phyloP scores from a whole-genome alignment of 495 filamentous ascomycete species.

The Penicillium argentinense region DNA sequence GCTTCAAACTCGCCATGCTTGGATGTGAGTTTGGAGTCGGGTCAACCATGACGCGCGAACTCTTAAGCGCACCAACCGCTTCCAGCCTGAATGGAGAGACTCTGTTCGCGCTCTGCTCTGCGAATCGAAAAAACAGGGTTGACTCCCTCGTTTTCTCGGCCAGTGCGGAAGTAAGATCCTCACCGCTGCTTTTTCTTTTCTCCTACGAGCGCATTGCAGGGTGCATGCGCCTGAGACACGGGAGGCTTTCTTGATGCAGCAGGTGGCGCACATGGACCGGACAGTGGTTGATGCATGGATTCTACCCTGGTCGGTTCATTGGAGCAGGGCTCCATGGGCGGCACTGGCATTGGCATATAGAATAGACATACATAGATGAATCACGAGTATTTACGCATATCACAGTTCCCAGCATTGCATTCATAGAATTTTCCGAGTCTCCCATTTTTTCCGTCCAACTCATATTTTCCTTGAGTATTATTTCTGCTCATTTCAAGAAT shows the following conservation, averaged over 20 bases:
- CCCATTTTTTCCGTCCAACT: not conserved
- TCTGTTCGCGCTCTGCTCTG: not conserved
- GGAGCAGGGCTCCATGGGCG: not conserved
- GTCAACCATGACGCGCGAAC: constrained; percentile 4
- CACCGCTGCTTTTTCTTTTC: constrained; percentile 19
- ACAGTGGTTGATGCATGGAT: not conserved
- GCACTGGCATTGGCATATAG: constrained; percentile 1
- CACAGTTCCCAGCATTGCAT: not conserved
- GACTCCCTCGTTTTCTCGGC: too few species aligned
- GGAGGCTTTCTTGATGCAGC: not conserved
- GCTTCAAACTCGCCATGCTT: too few species aligned
- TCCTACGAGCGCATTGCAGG: constrained; percentile 6
- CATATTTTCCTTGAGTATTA: not conserved
- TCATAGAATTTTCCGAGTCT: not conserved
- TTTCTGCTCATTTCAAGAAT: not conserved
- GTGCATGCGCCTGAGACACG: constrained; percentile 10
- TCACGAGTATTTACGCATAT: constrained; percentile 17
- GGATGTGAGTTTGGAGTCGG: too few species aligned
- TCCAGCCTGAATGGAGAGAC: not conserved
- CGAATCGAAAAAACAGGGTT: too few species aligned
- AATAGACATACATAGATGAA: constrained; percentile 20
- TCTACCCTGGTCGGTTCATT: not conserved
- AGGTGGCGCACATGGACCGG: not conserved
- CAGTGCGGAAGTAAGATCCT: constrained; percentile 5
- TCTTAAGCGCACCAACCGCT: constrained; percentile 1